Conservation (phyloP, 345 rosid species). For the Leavenworthia alabamica region DNA sequence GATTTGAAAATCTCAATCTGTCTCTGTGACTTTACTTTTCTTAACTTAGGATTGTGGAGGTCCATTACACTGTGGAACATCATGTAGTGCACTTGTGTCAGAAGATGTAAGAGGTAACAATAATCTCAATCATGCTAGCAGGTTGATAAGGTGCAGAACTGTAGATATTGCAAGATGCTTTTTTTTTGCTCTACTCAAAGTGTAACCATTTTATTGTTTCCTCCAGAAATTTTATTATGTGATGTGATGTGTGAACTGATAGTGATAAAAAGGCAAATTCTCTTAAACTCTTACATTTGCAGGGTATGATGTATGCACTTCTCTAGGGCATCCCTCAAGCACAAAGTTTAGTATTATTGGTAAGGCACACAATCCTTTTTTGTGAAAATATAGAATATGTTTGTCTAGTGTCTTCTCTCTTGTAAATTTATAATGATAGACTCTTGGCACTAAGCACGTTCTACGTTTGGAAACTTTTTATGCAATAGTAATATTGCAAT, state of each 20-base stretch:
- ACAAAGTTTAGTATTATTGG: constrained; percentile 50
- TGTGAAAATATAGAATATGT: not conserved
- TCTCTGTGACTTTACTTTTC: constrained; percentile 12
- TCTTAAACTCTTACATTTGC: constrained; percentile 28
- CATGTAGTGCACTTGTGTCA: constrained; percentile 71
- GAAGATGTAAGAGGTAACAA: constrained; percentile 53
- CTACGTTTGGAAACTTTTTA: not conserved
- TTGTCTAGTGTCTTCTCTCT: not conserved
- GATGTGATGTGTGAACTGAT: no score
- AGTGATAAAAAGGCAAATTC: not conserved
- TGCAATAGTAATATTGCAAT: not conserved
- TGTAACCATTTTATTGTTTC: not conserved
- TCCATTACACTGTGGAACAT: constrained; percentile 68
- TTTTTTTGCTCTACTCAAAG: not conserved
- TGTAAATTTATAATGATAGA: not conserved
- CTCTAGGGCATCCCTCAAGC: constrained; percentile 58
- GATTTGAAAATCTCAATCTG: not conserved
- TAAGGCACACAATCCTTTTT: constrained; percentile 30
- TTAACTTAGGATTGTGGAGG: constrained; percentile 73
- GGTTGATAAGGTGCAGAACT: not conserved
- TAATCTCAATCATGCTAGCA: not conserved
- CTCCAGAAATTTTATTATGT: not conserved
- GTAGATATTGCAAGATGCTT: constrained; percentile 4
- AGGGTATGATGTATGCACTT: constrained; percentile 83
- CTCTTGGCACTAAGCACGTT: not conserved